Conservation (phyloP, 2,329 filamentous ascomycete species). For the Stagonosporopsis rhizophila region DNA sequence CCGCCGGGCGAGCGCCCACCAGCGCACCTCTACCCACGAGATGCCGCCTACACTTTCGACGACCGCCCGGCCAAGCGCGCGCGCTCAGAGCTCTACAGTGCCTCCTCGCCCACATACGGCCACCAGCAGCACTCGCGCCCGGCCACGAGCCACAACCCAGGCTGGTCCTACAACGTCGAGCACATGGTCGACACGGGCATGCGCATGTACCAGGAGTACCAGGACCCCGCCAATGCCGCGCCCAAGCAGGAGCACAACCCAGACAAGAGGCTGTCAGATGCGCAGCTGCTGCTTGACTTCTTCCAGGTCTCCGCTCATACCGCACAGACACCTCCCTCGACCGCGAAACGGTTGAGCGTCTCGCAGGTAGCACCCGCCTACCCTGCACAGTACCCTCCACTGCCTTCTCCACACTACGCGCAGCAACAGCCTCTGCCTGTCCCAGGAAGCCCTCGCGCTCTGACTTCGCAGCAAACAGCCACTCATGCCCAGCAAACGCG, state of each 20-base stretch:
- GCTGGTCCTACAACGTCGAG: slow-evolving; percentile 50
- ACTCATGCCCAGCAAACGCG: slow-evolving; percentile 20
- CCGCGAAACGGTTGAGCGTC: slow-evolving; percentile 40
- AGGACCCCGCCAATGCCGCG: slow-evolving; percentile 20
- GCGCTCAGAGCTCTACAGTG: slow-evolving; percentile 63
- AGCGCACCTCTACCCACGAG: slow-evolving; percentile 28
- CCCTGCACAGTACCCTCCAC: slow-evolving; percentile 18
- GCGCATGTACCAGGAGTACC: slow-evolving; percentile 33
- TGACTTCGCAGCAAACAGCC: slow-evolving; percentile 11
- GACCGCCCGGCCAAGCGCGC: slow-evolving; percentile 66
- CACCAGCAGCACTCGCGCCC: slow-evolving; percentile 47
- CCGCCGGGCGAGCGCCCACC: slow-evolving; percentile 24
- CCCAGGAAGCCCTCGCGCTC: slow-evolving; percentile 21
- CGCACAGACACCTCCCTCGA: slow-evolving; percentile 36
- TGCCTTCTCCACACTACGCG: slow-evolving; percentile 17
- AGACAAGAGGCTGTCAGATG: slow-evolving; percentile 51
- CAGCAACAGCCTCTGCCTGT: slow-evolving; percentile 15
- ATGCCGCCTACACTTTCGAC: slow-evolving; percentile 25
- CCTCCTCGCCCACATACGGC: slow-evolving; percentile 47
- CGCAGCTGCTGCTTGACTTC: slow-evolving; percentile 56
- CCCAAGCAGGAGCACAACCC: slow-evolving; percentile 41
- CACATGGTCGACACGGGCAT: slow-evolving; percentile 46
- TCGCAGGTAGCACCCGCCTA: slow-evolving; percentile 25
- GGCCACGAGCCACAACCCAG: slow-evolving; percentile 55
- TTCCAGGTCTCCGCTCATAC: slow-evolving; percentile 41